Evolutionary conservation across 192 early-diverging fungal species (phyloP), one percentile per base, ranked within the genome.

Genomic region (Coemansia sp.): DNA sequence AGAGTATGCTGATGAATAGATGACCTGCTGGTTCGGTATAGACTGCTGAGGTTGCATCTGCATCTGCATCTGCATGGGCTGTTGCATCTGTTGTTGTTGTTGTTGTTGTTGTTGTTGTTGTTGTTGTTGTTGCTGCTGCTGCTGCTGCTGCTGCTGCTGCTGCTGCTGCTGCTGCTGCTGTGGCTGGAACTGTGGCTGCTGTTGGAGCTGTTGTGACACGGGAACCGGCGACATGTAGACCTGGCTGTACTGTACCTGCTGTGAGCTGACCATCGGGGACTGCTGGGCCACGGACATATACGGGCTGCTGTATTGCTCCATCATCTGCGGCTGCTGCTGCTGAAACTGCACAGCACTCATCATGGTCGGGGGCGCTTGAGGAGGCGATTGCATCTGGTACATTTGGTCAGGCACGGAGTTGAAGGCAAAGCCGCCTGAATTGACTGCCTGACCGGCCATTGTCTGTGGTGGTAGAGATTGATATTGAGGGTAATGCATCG

Each of bases 241-340:
- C 28, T 62, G 40, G 30, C 31, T 57, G 29, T 57, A 26, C 55
- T 57, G 55, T 13, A 34, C 16, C 31, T 30, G 55, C 18, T 57
- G 55, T 8, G 29, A 9, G 18, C 10, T 26, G 18, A 18, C 30
- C 10, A 57, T 26, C 30, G 25, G 39, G 34, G 53, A 49, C 25
- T 55, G 72, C 30, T 66, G 71, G 2, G 59, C 51, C 53, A 73
- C 66, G 20, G 42, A 29, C 34, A 56, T 57, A 34, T 49, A 29
- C 25, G 55, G 55, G 7, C 33, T 16, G 15, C 15, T 34, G 55
- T 57, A 57, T n/a, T 15, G 55, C 13, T 57, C 59, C 5, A 63
- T 37, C 59, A 61, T 58, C 34, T 72, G 63, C 26, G 61, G 53
- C 48, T 74, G 71, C 37, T 67, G 64, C 15, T 66, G 42, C 29